A percentile compares a stretch with the other conserved stretches of the same genome.
These are phyloP conservation scores for Candolleomyces eurysporus DNA, from an alignment of 768 basidiomycete species.

Conservation along the genomic window DNA sequence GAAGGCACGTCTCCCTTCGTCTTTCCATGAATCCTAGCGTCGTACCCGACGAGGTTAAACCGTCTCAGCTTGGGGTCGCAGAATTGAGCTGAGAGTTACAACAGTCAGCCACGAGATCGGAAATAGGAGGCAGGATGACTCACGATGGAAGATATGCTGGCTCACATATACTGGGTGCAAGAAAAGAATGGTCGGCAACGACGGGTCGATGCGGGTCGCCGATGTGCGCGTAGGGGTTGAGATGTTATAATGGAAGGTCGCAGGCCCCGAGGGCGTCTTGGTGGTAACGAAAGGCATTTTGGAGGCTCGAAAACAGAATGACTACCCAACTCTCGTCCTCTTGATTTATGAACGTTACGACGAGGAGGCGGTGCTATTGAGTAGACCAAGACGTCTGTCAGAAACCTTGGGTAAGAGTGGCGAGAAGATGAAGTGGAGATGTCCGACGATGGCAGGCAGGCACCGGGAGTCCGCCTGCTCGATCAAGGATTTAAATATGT, in stretches of 20 bases:
- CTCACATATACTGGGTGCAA: constrained; percentile 33
- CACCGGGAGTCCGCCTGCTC: too few species aligned
- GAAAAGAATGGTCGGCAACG: constrained; percentile 36
- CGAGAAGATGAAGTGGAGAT: too few species aligned
- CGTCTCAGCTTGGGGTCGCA: constrained; percentile 30
- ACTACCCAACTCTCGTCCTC: too few species aligned
- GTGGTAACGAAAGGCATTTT: constrained; percentile 30
- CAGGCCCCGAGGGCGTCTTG: constrained; percentile 24
- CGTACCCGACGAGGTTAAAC: constrained; percentile 36
- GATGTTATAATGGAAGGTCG: constrained; percentile 32
- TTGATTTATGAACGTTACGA: too few species aligned
- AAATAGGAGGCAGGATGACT: constrained; percentile 3
- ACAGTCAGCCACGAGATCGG: neutral
- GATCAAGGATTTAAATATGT: too few species aligned
- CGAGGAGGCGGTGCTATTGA: neutral
- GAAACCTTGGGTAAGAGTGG: too few species aligned
- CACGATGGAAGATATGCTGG: constrained; percentile 34
- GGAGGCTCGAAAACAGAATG: neutral
- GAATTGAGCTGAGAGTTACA: constrained; percentile 28
- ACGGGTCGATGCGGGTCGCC: constrained; percentile 28
- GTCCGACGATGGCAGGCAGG: too few species aligned
- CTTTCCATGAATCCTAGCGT: constrained; percentile 31
- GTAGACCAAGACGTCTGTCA: too few species aligned
- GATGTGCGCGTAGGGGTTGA: constrained; percentile 34
- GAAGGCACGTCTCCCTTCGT: constrained; percentile 20